Conservation (phyloP, 148 eudicot species). For the Diospyros kaki region DNA sequence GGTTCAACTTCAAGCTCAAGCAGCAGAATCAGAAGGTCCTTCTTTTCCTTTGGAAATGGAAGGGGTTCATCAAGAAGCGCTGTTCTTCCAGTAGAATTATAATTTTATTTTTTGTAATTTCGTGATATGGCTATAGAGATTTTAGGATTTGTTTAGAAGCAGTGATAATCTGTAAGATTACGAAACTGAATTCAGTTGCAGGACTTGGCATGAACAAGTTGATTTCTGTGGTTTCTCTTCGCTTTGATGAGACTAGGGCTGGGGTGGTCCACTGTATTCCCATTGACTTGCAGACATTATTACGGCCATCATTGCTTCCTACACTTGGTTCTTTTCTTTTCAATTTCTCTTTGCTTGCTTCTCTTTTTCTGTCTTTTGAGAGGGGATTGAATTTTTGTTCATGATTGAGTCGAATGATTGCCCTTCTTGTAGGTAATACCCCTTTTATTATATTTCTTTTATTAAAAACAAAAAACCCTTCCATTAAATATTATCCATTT, state of each 20-base stretch:
- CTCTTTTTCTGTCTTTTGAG: background rate
- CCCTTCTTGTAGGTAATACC: background rate
- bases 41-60: conserved; percentile 67
- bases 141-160: conserved; percentile 1
- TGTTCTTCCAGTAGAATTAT: conserved; percentile 36
- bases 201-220: conserved; percentile 1
- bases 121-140: conserved; percentile 13
- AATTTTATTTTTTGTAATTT: conserved; percentile 3
- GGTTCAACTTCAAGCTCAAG: conserved; percentile 1
- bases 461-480: too few relatives aligned
- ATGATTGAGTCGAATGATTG: conserved; percentile 8
- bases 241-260: background rate
- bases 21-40: conserved; percentile 43
- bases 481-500: too few relatives aligned
- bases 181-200: conserved; percentile 15
- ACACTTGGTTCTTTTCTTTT: background rate
- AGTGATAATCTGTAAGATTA: conserved; percentile 7
- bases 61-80: conserved; percentile 44
- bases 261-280: background rate
- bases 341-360: background rate
- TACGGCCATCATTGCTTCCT: conserved; percentile 5
- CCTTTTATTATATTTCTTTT: too few relatives aligned
- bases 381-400: background rate
- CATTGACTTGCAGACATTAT: conserved; percentile 24
- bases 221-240: conserved; percentile 14